Base-by-base conservation (phyloP, 2,329 filamentous ascomycete genomes). In the Colletotrichum graminicola region DNA sequence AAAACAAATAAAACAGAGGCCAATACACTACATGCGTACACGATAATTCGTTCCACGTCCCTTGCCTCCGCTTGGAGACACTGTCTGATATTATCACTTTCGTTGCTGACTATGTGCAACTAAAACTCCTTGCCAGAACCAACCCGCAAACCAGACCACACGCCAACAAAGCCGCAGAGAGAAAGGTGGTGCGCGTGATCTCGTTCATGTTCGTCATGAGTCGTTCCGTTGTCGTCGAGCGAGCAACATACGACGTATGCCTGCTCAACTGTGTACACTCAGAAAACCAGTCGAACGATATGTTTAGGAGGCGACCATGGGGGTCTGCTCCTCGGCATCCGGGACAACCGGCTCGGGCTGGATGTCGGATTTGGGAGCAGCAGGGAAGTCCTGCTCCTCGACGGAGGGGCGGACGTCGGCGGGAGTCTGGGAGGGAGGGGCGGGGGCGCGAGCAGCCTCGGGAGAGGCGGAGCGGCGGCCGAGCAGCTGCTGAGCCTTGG, bases 401-500 rank as follows among this genome's bases (percentile, higher is more conserved):
- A 80, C 66, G 14, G 59, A 59, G 49, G 73, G 62, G 36, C 45
- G 59, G 39, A 66, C 64, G 54, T 61, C 62, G 66, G 74, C 51
- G 61, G 73, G 67, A 60, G 73, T 66, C 73, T 71, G 67, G 73
- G 74, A 18, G 14, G 39, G 55, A 32, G 62, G 55, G 43, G 76
- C 80, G 41, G 82, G 75, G 76, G 83, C 83, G 64, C 84, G 75
- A 61, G 80, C 77, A 73, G 79, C 76, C 76, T 84, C 82, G 65
- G 84, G 81, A 49, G 84, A 82, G 66, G 82, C 77, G 23, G 82
- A 81, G 73, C 82, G 82, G 75, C 86, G 86, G 70, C 86, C 85
- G 75, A 92, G 85, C 78, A 91, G 83, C 76, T 88, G 84, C 82
- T 91, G 90, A 67, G 91, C 90, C 86, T 92, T 92, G 79, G 86